Evolutionary conservation across 306 rosid genomes (phyloP), one percentile per base, ranked within the genome.

Genomic region (Vigna reflexopilosa): DNA sequence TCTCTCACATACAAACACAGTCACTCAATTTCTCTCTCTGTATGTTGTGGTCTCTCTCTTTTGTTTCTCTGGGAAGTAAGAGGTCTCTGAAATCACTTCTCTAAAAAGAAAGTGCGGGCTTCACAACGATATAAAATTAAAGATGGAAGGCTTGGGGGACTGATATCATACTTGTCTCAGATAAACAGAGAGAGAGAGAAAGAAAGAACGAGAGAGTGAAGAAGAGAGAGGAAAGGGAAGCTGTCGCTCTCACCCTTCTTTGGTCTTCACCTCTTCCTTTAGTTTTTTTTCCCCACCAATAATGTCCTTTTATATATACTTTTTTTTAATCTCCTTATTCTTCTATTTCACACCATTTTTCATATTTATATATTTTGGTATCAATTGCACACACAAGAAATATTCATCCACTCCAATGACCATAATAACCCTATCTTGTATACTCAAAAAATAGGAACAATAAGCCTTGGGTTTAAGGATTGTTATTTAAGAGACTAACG

Each of bases 191-290:
- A 49, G 30, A 52, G 67, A 81, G 77, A 67, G 80, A 45, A 30
- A 30, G 61, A 45, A 30, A 30, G 61, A 49, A 40, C 44, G 73
- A 69, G 67, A 81, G 77, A 67, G 80, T 17, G 59, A 71, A 76
- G 74, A 20, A 70, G 73, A 82, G 63, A 83, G 80, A 77, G 88
- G 45, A 72, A 79, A 79, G 89, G 80, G 83, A 77, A 77, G 76
- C 80, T 72, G 91, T 92, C 92, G 87, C 97, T 90, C 76, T 86
- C 80, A 87, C 75, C 77, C 88, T 52, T 81, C 91, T 77, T 56
- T 62, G 24, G 38, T 73, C 87, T 72, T 73, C 79, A 55, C 77
- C 83, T 77, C 79, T 54, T 65, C 64, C 76, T 80, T 77, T 83
- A 61, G 48, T 77, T 87, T 73, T 84, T 83, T 84, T 83, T 56